A percentile compares a stretch with the other conserved stretches of the same genome.
Conservation (phyloP, 2,329 filamentous ascomycete genomes). For the Pseudogymnoascus sp. region DNA sequence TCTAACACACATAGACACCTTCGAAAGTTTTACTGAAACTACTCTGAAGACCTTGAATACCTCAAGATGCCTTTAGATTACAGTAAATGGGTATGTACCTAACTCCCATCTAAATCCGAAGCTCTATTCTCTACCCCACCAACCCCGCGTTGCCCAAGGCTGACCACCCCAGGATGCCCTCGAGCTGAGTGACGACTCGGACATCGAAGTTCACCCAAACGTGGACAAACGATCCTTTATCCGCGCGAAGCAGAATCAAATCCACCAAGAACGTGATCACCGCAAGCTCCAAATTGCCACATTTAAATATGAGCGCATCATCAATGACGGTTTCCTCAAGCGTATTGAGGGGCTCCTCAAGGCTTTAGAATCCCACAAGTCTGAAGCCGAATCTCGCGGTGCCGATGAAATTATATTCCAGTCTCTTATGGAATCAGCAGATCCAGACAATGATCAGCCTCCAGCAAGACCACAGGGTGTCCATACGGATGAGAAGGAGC, state of each 20-base stretch:
- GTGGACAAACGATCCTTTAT: slow-evolving; percentile 99
- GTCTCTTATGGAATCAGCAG: slow-evolving; percentile 74
- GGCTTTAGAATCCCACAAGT: slow-evolving; percentile 65
- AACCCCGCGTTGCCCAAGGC: slow-evolving; percentile 25
- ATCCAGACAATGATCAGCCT: slow-evolving; percentile 66
- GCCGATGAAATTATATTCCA: slow-evolving; percentile 82
- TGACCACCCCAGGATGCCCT: slow-evolving; percentile 60
- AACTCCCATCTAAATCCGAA: slow-evolving; percentile 12
- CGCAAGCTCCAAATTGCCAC: slow-evolving; percentile 84
- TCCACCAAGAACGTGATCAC: slow-evolving; percentile 81
- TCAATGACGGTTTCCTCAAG: slow-evolving; percentile 83
- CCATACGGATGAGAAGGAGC: slow-evolving; percentile 60
- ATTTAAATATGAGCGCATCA: slow-evolving; percentile 81
- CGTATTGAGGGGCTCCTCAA: slow-evolving; percentile 74
- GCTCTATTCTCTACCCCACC: slow-evolving; percentile 13
- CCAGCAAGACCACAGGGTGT: slow-evolving; percentile 71
- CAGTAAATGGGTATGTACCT: slow-evolving; percentile 42
- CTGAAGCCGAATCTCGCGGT: slow-evolving; percentile 54
- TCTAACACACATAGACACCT: background rate
- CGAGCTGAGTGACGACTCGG: slow-evolving; percentile 96
- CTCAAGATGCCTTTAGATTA: slow-evolving; percentile 53
- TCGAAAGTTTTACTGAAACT: background rate
- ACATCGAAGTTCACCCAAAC: slow-evolving; percentile 97
- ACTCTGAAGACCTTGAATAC: background rate
- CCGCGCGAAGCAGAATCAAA: slow-evolving; percentile 94